Evolutionary conservation across 129 eudicot genomes (phyloP).

Genomic region (Apium graveolens): DNA sequence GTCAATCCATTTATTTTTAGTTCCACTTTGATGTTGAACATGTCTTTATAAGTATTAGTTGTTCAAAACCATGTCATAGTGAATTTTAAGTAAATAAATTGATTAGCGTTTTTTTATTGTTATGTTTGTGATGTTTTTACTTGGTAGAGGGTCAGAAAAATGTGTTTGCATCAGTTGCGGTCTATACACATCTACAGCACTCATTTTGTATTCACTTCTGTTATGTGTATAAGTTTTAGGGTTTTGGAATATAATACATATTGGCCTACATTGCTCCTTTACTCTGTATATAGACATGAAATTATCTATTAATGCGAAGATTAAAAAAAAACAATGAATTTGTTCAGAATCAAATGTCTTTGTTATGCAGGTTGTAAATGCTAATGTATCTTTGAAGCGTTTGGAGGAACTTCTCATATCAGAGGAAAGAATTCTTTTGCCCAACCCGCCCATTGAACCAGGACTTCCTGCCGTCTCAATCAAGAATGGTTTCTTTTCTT

Average conservation of each 20-base stretch:
- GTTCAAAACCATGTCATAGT: neutral
- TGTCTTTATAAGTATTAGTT: neutral
- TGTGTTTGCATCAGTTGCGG: neutral
- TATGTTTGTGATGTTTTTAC: neutral
- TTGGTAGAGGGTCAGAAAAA: neutral
- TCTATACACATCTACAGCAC: neutral
- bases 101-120: neutral
- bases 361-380: constrained; percentile 13
- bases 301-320: neutral
- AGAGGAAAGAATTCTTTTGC: constrained; percentile 48
- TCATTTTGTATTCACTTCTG: neutral
- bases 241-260: neutral
- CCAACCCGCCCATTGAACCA: constrained; percentile 48
- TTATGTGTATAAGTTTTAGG: neutral
- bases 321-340: neutral
- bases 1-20: neutral
- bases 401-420: constrained; percentile 44
- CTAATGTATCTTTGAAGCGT: constrained; percentile 49
- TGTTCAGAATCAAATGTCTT: neutral
- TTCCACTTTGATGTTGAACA: neutral
- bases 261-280: neutral
- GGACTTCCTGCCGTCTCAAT: constrained; percentile 28
- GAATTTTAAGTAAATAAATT: neutral
- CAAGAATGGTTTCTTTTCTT: constrained; percentile 12
- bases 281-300: neutral